Conservation (phyloP, 164 flowering plant genomes). For the Annona squamosa region DNA sequence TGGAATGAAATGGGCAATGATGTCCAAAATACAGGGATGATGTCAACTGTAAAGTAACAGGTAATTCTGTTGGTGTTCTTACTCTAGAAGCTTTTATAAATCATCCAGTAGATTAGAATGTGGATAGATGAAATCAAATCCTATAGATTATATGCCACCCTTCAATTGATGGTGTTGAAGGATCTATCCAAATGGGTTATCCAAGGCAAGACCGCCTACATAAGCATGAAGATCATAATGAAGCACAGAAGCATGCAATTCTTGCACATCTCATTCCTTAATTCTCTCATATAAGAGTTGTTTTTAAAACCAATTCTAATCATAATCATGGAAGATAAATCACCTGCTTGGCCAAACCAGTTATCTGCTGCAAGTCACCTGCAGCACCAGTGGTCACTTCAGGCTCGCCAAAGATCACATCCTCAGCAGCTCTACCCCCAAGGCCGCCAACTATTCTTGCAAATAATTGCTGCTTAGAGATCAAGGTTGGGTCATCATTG, state of each 20-base stretch:
- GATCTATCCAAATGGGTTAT: neutral
- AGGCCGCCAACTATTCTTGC: conserved; percentile 89
- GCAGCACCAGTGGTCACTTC: conserved; percentile 90
- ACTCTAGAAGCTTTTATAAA: too few relatives aligned
- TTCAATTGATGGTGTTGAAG: neutral
- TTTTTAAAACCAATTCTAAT: too few relatives aligned
- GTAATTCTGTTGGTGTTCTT: too few relatives aligned
- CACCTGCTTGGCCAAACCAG: conserved; percentile 83
- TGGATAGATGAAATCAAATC: neutral
- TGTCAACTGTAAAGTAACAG: too few relatives aligned
- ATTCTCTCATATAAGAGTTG: neutral
- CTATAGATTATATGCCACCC: neutral
- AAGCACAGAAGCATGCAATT: neutral
- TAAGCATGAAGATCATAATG: neutral
- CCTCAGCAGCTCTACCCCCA: conserved; percentile 92
- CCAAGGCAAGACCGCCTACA: neutral
- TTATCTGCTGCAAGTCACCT: conserved; percentile 79
- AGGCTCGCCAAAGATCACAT: conserved; percentile 76
- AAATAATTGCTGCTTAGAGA: conserved; percentile 79
- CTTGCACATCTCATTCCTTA: neutral
- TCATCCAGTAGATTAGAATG: neutral
- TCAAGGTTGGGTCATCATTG: conserved; percentile 69
- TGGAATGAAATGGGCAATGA: too few relatives aligned
- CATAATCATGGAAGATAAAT: neutral
- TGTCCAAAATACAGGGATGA: too few relatives aligned